Conservation (phyloP, 169 alveolate genomes). For the Amoebophrya sp. region DNA sequence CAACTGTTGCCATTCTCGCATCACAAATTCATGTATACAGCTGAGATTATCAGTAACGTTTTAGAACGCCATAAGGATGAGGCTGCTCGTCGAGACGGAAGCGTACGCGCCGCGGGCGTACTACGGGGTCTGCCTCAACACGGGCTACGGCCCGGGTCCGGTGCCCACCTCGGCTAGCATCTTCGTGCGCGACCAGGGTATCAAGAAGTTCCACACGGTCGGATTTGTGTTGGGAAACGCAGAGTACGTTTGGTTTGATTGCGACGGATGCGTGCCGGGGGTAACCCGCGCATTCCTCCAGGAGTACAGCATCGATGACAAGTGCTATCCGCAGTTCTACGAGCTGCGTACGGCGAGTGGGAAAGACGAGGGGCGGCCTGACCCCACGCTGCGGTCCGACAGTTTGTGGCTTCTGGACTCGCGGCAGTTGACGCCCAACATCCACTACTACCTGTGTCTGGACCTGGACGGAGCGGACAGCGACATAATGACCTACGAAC, state of each 20-base stretch:
- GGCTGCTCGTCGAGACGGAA: not conserved
- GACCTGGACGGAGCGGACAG: not conserved
- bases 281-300: not conserved
- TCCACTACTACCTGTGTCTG: not conserved
- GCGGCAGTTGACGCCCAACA: not conserved
- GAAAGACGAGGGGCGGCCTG: not conserved
- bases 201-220: not conserved
- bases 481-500: not conserved
- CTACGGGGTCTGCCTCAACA: not conserved
- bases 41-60: no score
- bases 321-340: not conserved
- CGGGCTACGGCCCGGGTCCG: not conserved
- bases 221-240: not conserved
- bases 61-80: not conserved
- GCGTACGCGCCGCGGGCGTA: not conserved
- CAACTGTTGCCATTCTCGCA: no score
- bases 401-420: not conserved
- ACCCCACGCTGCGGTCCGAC: not conserved
- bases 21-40: no score
- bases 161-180: not conserved
- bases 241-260: not conserved
- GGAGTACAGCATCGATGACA: not conserved
- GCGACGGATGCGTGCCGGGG: not conserved
- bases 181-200: not conserved
- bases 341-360: not conserved